phyloP scores from a whole-genome alignment of 345 rosid species.

The Syzygium aromaticum region DNA sequence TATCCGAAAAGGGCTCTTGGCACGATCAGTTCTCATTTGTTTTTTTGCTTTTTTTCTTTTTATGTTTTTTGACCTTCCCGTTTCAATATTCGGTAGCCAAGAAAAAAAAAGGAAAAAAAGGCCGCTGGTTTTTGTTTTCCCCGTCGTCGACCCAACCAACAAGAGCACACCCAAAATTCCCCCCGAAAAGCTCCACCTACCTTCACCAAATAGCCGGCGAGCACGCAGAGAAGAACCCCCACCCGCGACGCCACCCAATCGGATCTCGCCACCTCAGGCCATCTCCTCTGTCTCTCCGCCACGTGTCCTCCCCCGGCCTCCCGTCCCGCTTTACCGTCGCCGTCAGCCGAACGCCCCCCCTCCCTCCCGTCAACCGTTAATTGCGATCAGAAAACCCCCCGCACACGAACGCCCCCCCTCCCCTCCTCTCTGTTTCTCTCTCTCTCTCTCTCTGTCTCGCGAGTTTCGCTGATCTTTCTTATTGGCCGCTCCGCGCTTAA shows the following conservation, averaged over 20 bases:
- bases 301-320: slow-evolving; percentile 57
- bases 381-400: background rate
- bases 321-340: slow-evolving; percentile 29
- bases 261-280: background rate
- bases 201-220: background rate
- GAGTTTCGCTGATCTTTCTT: background rate
- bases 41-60: background rate
- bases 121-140: background rate
- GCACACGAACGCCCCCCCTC: background rate
- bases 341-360: slow-evolving; percentile 18
- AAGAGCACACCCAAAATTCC: background rate
- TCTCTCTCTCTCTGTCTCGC: slow-evolving; percentile 4
- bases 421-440: background rate
- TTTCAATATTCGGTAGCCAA: background rate
- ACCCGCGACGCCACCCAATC: background rate
- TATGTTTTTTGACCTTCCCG: no score
- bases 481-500: background rate
- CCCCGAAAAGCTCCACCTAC: background rate
- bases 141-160: background rate
- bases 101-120: background rate
- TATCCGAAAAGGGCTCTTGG: background rate
- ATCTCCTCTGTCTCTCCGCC: slow-evolving; percentile 24
- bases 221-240: background rate
- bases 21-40: background rate
- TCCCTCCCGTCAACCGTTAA: slow-evolving; percentile 21